phyloP scores from a whole-genome alignment of 352 stramenopile genomes.

The Aphanomyces astaci region DNA sequence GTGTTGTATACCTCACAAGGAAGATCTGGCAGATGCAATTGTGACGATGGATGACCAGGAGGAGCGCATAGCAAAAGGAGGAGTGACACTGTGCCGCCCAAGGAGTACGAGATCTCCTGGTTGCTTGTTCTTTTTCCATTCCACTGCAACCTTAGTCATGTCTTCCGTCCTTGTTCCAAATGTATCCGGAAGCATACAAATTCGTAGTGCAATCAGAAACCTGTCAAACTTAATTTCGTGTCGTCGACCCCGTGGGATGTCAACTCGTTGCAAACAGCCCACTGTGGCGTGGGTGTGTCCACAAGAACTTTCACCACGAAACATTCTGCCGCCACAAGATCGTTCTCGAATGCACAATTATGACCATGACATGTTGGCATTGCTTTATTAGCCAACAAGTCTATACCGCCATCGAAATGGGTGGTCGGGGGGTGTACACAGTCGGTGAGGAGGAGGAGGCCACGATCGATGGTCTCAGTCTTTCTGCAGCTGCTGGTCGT shows the following conservation, averaged over 20 bases:
- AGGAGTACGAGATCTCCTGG: no score
- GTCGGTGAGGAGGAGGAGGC: no score
- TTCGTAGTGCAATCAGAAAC: background rate
- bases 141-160: background rate
- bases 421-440: no score
- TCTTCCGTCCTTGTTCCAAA: background rate
- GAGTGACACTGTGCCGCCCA: no score
- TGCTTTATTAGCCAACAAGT: background rate
- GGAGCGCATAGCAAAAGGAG: background rate
- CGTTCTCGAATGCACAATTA: background rate
- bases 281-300: background rate
- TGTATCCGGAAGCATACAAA: background rate
- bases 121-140: no score
- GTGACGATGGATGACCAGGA: background rate
- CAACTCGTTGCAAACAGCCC: background rate
- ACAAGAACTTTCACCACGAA: background rate
- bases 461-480: no score
- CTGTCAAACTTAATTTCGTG: background rate
- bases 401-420: background rate
- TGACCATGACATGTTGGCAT: background rate
- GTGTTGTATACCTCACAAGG: background rate
- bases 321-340: background rate
- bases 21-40: background rate
- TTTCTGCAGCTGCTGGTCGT: no score
- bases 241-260: background rate